A percentile compares a stretch with the other conserved stretches of the same genome.
Evolutionary conservation across 306 rosid genomes (phyloP).

Genomic region (Quercus gilva): DNA sequence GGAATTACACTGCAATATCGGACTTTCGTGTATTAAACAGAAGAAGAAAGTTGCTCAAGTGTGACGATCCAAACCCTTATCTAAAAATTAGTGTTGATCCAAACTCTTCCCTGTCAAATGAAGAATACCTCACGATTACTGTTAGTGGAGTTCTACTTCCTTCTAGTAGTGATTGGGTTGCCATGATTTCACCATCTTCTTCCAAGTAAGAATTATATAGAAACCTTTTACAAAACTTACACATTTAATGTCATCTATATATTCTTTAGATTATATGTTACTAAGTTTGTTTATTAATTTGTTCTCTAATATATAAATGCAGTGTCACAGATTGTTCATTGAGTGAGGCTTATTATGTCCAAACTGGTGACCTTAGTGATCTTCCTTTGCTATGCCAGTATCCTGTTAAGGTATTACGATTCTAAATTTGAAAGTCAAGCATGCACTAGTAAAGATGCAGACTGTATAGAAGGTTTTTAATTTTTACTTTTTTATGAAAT

Average conservation of each 20-base stretch:
- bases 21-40: conserved; percentile 65
- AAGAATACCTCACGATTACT: conserved; percentile 46
- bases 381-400: conserved; percentile 95
- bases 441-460: too few species aligned
- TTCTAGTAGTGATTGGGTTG: conserved; percentile 59
- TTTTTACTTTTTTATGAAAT: too few species aligned
- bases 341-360: conserved; percentile 31
- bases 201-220: conserved; percentile 51
- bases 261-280: background rate
- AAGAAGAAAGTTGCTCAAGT: conserved; percentile 38
- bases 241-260: background rate
- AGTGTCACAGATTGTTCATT: conserved; percentile 44
- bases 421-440: background rate
- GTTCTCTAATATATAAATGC: conserved; percentile 4
- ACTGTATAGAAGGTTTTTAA: too few species aligned
- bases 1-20: conserved; percentile 56
- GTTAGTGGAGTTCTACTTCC: conserved; percentile 60
- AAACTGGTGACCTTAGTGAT: conserved; percentile 69
- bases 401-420: conserved; percentile 71
- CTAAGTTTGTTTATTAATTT: background rate
- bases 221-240: background rate
- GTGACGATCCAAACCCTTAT: conserved; percentile 37
- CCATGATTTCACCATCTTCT: conserved; percentile 72
- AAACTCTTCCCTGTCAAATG: conserved; percentile 37
- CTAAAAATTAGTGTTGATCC: conserved; percentile 34